Conservation (phyloP, 2,329 filamentous ascomycete genomes). For the Exophiala xenobiotica region DNA sequence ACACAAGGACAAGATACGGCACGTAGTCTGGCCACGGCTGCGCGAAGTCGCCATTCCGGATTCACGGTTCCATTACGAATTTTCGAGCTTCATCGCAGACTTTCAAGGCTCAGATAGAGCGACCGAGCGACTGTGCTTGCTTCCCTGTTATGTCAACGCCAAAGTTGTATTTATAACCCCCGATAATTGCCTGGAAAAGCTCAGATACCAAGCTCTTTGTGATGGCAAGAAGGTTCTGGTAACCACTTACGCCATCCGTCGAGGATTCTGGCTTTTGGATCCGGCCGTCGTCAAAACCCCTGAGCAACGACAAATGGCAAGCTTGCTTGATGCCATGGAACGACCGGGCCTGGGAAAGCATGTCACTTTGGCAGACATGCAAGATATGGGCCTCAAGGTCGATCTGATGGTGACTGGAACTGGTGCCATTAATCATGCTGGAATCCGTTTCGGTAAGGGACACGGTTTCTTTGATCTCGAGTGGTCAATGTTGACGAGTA, state of each 20-base stretch:
- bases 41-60: constrained; percentile 43
- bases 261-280: constrained; percentile 45
- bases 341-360: constrained; percentile 35
- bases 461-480: constrained; percentile 46
- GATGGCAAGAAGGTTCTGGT: constrained; percentile 45
- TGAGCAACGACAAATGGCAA: constrained; percentile 38
- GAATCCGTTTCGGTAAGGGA: constrained; percentile 44
- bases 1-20: constrained; percentile 13
- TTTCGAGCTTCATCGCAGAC: constrained; percentile 45
- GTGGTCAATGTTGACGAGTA: constrained; percentile 42
- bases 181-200: constrained; percentile 47
- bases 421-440: constrained; percentile 40
- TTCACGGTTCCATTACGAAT: constrained; percentile 46
- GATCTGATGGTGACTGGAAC: constrained; percentile 44
- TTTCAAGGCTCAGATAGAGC: constrained; percentile 41
- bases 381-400: constrained; percentile 31
- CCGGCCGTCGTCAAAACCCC: constrained; percentile 34
- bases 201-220: constrained; percentile 40
- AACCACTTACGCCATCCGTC: constrained; percentile 43
- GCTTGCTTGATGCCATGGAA: constrained; percentile 46
- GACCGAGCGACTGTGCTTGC: constrained; percentile 33
- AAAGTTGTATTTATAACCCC: constrained; percentile 42
- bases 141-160: constrained; percentile 37
- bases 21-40: constrained; percentile 38
- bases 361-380: constrained; percentile 40